A percentile compares a stretch with the other conserved stretches of the same genome.
Evolutionary conservation across 495 filamentous ascomycete genomes (phyloP).

Genomic region (Pseudomonodictys pantanalensis): DNA sequence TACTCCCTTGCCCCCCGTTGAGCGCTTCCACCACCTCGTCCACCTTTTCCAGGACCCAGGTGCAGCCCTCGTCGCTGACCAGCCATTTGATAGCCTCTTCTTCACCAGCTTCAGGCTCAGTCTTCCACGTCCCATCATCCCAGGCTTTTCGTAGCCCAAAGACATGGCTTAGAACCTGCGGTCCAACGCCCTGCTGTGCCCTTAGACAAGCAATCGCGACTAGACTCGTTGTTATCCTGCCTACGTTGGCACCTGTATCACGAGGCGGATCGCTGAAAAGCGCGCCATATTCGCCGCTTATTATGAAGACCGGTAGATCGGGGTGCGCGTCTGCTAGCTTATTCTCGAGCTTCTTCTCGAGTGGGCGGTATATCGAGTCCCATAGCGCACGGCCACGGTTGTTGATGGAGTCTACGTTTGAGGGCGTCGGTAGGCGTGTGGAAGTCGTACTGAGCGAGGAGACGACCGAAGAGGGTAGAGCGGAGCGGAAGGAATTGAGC

Average conservation of each 20-base stretch:
- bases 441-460: constrained; percentile 48
- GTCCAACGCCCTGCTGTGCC: constrained; percentile 73
- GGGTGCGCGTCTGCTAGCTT: constrained; percentile 69
- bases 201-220: constrained; percentile 67
- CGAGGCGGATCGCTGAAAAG: constrained; percentile 61
- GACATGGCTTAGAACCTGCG: constrained; percentile 72
- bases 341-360: constrained; percentile 63
- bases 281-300: constrained; percentile 66
- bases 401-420: constrained; percentile 53
- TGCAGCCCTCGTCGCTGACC: constrained; percentile 67
- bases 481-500: constrained; percentile 61
- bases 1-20: constrained; percentile 52
- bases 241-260: constrained; percentile 49
- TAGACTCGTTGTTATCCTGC: constrained; percentile 63
- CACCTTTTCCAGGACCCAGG: constrained; percentile 67
- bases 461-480: constrained; percentile 50
- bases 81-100: constrained; percentile 61
- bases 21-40: constrained; percentile 67
- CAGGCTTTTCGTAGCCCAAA: constrained; percentile 71
- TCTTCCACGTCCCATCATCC: constrained; percentile 58
- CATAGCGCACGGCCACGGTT: constrained; percentile 61
- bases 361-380: constrained; percentile 69
- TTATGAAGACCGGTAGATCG: constrained; percentile 73
- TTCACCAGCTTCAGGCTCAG: constrained; percentile 47
- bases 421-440: constrained; percentile 47